Evolutionary conservation across 495 filamentous ascomycete genomes (phyloP).

Genomic region (Xylaria castorea): DNA sequence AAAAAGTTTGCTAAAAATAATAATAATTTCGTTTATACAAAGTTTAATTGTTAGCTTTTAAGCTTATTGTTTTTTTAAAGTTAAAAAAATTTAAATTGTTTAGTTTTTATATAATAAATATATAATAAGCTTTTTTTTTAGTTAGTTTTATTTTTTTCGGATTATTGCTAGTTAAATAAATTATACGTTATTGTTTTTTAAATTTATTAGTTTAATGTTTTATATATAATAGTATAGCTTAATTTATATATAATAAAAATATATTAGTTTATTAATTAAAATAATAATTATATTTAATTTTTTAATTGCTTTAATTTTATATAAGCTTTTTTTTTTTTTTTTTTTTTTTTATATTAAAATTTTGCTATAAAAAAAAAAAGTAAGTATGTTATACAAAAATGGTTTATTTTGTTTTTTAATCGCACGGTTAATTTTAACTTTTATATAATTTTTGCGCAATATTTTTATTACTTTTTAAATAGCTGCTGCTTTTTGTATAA

Average conservation of each 20-base stretch:
- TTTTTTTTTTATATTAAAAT: conserved; percentile 14
- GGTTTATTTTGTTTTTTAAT: neutral
- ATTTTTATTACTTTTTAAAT: neutral
- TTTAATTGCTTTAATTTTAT: conserved; percentile 19
- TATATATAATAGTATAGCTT: conserved; percentile 13
- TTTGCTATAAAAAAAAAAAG: neutral
- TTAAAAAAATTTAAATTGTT: too few species aligned
- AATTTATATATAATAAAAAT: conserved; percentile 9
- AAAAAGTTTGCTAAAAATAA: neutral
- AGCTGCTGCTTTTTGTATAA: neutral
- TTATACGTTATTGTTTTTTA: neutral
- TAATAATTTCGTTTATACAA: conserved; percentile 8
- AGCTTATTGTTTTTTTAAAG: conserved; percentile 13
- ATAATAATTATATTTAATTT: neutral
- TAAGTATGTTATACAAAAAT: neutral
- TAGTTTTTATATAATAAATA: too few species aligned
- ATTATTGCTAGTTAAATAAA: neutral
- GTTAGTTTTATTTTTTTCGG: neutral
- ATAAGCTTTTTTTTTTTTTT: neutral
- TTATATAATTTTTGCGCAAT: neutral
- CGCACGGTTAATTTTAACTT: neutral
- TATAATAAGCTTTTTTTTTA: neutral
- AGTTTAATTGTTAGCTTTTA: neutral
- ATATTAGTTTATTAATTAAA: neutral
- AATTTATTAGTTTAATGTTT: neutral